Evolutionary conservation across 1,139 yeast genomes (phyloP).

Genomic region (Suhomyces bokatorum): DNA sequence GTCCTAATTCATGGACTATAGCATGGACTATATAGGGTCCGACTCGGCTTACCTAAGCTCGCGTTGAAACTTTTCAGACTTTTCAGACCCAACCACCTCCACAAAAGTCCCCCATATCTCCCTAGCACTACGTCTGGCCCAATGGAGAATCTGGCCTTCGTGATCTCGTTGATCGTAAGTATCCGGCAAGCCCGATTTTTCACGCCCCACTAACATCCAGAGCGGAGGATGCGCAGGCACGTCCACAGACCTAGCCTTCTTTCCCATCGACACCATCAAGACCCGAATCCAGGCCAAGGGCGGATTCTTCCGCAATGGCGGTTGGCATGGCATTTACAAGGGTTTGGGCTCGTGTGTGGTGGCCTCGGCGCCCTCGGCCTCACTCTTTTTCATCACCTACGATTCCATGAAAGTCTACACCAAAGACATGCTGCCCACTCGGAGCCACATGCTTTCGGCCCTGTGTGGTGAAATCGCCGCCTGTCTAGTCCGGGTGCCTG

Average conservation of each 20-base stretch:
- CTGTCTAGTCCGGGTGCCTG: conserved; percentile 92
- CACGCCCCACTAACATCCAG: conserved; percentile 29
- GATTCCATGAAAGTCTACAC: conserved; percentile 68
- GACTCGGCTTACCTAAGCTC: conserved; percentile 4
- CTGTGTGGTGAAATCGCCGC: conserved; percentile 91
- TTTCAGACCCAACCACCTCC: not conserved
- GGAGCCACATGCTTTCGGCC: conserved; percentile 81
- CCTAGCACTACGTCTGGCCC: not conserved
- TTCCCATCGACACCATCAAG: conserved; percentile 93
- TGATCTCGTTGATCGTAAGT: conserved; percentile 33
- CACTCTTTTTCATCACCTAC: conserved; percentile 85
- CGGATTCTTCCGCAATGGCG: conserved; percentile 90
- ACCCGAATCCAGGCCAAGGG: conserved; percentile 94
- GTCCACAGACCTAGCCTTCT: conserved; percentile 88
- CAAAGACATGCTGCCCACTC: conserved; percentile 41
- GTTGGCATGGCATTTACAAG: conserved; percentile 84
- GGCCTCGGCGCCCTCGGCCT: conserved; percentile 94
- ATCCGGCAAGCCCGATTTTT: not conserved
- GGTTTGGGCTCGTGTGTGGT: conserved; percentile 93
- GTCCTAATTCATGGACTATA: not conserved
- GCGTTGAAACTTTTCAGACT: conserved; percentile 3
- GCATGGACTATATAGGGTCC: not conserved
- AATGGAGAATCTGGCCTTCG: conserved; percentile 29
- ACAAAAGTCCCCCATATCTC: not conserved
- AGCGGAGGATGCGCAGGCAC: conserved; percentile 98